phyloP scores from a whole-genome alignment of 805 yeast species.

The Maudiozyma serrabonitensis region DNA sequence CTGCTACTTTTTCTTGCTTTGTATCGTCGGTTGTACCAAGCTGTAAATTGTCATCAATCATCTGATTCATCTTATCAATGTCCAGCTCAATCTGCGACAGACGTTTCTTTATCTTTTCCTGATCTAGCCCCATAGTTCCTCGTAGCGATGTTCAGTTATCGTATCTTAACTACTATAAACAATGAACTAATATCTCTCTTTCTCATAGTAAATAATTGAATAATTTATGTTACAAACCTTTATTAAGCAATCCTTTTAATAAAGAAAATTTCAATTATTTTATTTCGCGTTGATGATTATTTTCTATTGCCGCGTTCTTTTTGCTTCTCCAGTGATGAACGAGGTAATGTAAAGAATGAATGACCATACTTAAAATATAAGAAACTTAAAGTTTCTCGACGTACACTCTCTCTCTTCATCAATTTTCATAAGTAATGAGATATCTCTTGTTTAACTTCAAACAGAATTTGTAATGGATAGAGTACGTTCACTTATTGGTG shows the following conservation, averaged over 20 bases:
- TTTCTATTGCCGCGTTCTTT: neutral
- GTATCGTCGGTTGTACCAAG: neutral
- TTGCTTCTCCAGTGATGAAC: neutral
- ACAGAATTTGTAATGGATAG: conserved; percentile 8
- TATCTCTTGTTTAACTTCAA: too few species aligned
- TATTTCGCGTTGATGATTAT: neutral
- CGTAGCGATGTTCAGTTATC: neutral
- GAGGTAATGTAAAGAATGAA: too few species aligned
- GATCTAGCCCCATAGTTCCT: conserved; percentile 14
- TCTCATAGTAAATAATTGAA: too few species aligned
- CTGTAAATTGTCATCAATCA: conserved; percentile 28
- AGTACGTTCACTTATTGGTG: conserved; percentile 9
- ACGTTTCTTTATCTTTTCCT: conserved; percentile 24
- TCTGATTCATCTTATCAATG: conserved; percentile 28
- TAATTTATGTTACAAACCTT: too few species aligned
- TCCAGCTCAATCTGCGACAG: conserved; percentile 29
- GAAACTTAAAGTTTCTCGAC: too few species aligned
- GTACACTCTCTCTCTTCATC: too few species aligned
- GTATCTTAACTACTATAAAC: too few species aligned
- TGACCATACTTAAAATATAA: too few species aligned
- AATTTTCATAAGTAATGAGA: too few species aligned
- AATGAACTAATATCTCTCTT: too few species aligned
- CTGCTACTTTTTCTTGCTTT: neutral
- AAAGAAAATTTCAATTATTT: neutral
- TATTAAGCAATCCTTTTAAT: neutral